Percentiles rank a stretch among this genome's conserved stretches.
These are phyloP conservation scores for Aegilops tauschii DNA, from an alignment of 176 grass and related monocot genomes.

Conservation along the genomic window DNA sequence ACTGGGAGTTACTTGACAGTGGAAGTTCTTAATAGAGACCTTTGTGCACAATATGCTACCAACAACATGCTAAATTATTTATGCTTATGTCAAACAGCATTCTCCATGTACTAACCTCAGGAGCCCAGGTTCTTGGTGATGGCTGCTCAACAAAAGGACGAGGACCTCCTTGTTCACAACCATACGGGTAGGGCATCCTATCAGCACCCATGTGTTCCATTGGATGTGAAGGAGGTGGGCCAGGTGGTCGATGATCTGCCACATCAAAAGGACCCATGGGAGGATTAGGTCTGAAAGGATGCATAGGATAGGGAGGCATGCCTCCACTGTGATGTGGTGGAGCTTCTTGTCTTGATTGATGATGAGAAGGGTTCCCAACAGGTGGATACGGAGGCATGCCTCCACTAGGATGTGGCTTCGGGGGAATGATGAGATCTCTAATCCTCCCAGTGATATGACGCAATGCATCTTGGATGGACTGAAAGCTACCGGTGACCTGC, in stretches of 20 bases:
- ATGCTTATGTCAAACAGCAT: not conserved
- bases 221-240: constrained; percentile 26
- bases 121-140: constrained; percentile 45
- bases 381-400: constrained; percentile 53
- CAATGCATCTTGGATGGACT: constrained; percentile 69
- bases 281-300: constrained; percentile 52
- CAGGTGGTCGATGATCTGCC: constrained; percentile 39
- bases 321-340: constrained; percentile 35
- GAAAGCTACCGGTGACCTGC: constrained; percentile 66
- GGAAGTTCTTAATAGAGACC: constrained; percentile 8
- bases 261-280: constrained; percentile 40
- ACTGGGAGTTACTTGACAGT: not conserved
- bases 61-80: constrained; percentile 6
- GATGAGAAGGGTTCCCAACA: constrained; percentile 34
- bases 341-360: constrained; percentile 56
- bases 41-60: not conserved
- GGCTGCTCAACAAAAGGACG: constrained; percentile 51
- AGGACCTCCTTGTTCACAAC: constrained; percentile 44
- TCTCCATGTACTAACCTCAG: constrained; percentile 46
- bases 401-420: constrained; percentile 41
- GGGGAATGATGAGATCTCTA: constrained; percentile 52
- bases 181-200: constrained; percentile 45
- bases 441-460: constrained; percentile 66
- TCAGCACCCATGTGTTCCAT: constrained; percentile 49
- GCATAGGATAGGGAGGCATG: constrained; percentile 52